These are phyloP conservation scores for Diaporthe sp. DNA, from an alignment of 2,329 filamentous ascomycete genomes.

Conservation along the genomic window DNA sequence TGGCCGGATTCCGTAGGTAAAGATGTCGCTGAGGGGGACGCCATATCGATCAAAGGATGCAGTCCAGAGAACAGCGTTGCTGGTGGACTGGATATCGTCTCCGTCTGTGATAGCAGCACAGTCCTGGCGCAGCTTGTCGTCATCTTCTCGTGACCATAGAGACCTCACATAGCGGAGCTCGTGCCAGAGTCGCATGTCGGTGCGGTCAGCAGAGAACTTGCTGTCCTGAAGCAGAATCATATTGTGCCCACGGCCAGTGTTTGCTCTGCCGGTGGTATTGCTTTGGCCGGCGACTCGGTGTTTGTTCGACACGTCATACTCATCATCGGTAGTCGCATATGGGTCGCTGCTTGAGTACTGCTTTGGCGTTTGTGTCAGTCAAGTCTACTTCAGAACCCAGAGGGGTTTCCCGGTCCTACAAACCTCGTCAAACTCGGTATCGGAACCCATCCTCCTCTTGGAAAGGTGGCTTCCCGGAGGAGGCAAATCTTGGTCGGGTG, in stretches of 20 bases:
- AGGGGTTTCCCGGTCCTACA: background rate
- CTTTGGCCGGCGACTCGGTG: background rate
- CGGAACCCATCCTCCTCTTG: background rate
- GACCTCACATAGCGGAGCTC: slow-evolving; percentile 17
- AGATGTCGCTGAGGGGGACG: slow-evolving; percentile 15
- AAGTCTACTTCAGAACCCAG: background rate
- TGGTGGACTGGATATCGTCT: background rate
- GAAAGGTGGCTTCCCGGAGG: too few species aligned
- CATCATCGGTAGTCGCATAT: background rate
- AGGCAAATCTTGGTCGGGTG: background rate
- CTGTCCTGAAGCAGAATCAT: slow-evolving; percentile 15
- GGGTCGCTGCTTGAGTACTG: background rate
- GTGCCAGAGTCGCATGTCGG: slow-evolving; percentile 14
- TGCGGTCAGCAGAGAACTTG: slow-evolving; percentile 11
- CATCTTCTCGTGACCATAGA: slow-evolving; percentile 4
- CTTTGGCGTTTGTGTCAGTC: background rate
- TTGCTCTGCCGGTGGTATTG: background rate
- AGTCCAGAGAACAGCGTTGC: slow-evolving; percentile 14
- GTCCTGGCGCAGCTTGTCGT: background rate
- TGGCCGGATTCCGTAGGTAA: slow-evolving; percentile 25
- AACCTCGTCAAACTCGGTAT: slow-evolving; percentile 1
- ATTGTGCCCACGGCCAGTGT: accelerated
- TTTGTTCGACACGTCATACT: background rate
- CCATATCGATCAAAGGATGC: slow-evolving; percentile 14
- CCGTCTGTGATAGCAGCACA: background rate